Conservation (phyloP, 176 grass and related monocot species). For the Rhynchospora pubera region DNA sequence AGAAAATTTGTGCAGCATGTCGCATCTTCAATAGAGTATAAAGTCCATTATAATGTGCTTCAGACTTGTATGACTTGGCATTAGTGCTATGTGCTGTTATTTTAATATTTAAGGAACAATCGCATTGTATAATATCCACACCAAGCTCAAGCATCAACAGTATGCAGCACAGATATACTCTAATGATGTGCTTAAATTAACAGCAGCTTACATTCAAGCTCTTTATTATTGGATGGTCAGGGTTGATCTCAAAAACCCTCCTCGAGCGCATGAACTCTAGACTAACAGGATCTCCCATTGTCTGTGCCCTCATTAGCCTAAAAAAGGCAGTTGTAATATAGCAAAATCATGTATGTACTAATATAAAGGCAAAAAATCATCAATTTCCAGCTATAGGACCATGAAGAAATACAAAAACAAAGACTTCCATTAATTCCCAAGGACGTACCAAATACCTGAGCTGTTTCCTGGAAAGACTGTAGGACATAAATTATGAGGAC, state of each 20-base stretch:
- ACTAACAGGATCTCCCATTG: slow-evolving; percentile 59
- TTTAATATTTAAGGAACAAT: slow-evolving; percentile 1
- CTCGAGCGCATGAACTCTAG: slow-evolving; percentile 92
- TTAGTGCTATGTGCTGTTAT: background rate
- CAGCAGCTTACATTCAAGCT: slow-evolving; percentile 59
- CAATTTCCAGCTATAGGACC: background rate
- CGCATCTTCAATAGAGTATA: background rate
- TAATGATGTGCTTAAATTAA: background rate
- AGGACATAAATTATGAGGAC: background rate
- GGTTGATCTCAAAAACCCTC: slow-evolving; percentile 98
- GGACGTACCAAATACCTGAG: background rate
- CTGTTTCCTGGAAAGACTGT: background rate
- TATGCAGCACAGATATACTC: background rate
- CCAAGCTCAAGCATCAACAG: background rate
- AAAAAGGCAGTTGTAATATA: background rate
- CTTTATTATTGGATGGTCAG: slow-evolving; percentile 84
- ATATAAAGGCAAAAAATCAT: background rate
- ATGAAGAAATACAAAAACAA: background rate
- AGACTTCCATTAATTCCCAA: background rate
- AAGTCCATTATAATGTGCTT: background rate
- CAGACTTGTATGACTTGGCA: background rate
- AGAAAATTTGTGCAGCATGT: background rate
- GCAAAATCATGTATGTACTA: background rate
- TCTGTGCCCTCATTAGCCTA: slow-evolving; percentile 90
- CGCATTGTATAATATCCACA: background rate